Conservation (phyloP, 2,329 filamentous ascomycete species). For the Diaporthe ampelina region DNA sequence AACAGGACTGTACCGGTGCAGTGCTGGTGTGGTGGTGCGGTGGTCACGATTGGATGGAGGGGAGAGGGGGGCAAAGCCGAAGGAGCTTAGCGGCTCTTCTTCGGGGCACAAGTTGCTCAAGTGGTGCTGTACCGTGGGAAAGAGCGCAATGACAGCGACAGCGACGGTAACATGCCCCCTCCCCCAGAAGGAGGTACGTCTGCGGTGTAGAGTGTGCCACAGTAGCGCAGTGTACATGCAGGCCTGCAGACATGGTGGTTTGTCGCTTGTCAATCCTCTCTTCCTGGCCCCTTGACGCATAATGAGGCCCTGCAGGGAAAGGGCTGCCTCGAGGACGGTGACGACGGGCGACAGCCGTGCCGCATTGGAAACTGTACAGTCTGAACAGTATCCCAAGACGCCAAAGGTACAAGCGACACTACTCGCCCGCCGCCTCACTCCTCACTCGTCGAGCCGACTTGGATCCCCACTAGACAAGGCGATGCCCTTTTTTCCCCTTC, state of each 20-base stretch:
- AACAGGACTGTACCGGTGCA: not conserved
- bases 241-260: not conserved
- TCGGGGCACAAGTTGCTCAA: slow-evolving; percentile 23
- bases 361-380: not conserved
- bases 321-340: slow-evolving; percentile 1
- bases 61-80: slow-evolving; percentile 11
- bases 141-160: slow-evolving; percentile 1
- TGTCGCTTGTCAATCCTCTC: slow-evolving; percentile 1
- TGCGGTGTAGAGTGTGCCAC: too few species aligned
- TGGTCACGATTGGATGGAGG: slow-evolving; percentile 12
- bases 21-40: slow-evolving; percentile 16
- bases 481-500: not conserved
- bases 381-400: not conserved
- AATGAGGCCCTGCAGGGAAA: slow-evolving; percentile 27
- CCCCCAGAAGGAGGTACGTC: slow-evolving; percentile 8
- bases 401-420: not conserved
- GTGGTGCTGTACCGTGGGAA: slow-evolving; percentile 20
- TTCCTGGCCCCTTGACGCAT: slow-evolving; percentile 26
- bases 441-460: slow-evolving; percentile 18
- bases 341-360: slow-evolving; percentile 21
- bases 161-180: slow-evolving; percentile 18
- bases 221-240: too few species aligned
- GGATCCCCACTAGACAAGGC: slow-evolving; percentile 23
- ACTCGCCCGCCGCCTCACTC: not conserved
- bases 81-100: slow-evolving; percentile 33